Base-by-base conservation (phyloP, 139 green algal genomes). In the Bryopsis sp. region DNA sequence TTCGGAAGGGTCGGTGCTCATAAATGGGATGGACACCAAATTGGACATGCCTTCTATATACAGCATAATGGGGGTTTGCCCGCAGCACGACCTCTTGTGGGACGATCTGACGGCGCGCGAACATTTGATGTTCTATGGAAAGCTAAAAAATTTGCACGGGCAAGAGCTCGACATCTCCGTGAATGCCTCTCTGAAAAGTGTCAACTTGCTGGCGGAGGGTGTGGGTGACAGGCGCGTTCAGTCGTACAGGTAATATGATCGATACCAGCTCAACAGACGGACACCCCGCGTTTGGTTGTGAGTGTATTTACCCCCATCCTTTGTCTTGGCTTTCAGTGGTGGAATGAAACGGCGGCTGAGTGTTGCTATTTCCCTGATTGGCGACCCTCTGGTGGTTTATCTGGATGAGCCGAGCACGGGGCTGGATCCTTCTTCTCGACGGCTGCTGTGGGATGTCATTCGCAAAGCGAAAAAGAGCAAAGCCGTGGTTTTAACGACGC, bases 21-120 rank as follows among this genome's bases (percentile, higher is more conserved):
- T 94, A 1, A 75, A 80, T 24, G 86, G 86, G 0, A 50, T 78
- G 5, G 66, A 82, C 71, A 85, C 92, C 48, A 61, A 43, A 22
- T 32, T 46, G 0, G 78, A 92, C 60, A 88, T 89, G 80, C 24
- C 50, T 28, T 54, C 48, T 34, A 79, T 87, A 35, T 88, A 87
- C 76, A 81, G 73, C 63, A 59, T 88, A 8, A 84, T 88, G 76
- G 84, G 85, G 19, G 85, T 89, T 29, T 92, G 84, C 66, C 84
- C 82, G 32, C 91, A 98, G 81, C 95, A 96, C 68, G 91, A 98
- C 71, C 81, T 95, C 69, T 88, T 97, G 58, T 98, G 89, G 89
- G 84, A 89, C 47, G 71, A 77, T 39, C 83, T 98, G 34, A 96
- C 88, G 2, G 78, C 64, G 26, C 69, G 76, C 31, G 94, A 99